These are phyloP conservation scores for Scheffersomyces lignicola DNA, from an alignment of 1,139 yeast genomes.

Conservation along the genomic window DNA sequence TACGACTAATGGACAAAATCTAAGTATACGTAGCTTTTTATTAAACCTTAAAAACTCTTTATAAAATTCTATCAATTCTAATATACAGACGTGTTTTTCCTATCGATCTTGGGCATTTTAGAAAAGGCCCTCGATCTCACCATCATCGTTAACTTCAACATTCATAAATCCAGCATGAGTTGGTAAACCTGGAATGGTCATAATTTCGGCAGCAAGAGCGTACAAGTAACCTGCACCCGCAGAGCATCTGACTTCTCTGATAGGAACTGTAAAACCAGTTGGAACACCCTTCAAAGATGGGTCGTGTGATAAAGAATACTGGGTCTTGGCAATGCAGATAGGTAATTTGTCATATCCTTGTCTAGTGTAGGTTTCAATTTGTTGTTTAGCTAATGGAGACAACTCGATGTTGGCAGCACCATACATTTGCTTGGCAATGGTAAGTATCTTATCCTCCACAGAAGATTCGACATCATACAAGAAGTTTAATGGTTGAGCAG, in stretches of 20 bases:
- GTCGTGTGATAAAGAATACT: slow-evolving; percentile 79
- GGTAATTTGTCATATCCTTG: slow-evolving; percentile 79
- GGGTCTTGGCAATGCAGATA: slow-evolving; percentile 81
- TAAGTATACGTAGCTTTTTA: background rate
- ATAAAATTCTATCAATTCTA: background rate
- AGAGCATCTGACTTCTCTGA: slow-evolving; percentile 76
- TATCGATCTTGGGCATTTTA: slow-evolving; percentile 22
- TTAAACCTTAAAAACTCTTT: slow-evolving; percentile 1
- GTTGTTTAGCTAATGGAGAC: slow-evolving; percentile 64
- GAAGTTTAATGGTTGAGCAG: slow-evolving; percentile 45
- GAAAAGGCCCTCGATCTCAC: slow-evolving; percentile 77
- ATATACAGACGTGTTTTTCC: background rate
- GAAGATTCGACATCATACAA: slow-evolving; percentile 60
- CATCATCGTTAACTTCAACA: slow-evolving; percentile 76
- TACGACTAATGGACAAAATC: slow-evolving; percentile 2
- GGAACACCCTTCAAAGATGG: slow-evolving; percentile 83
- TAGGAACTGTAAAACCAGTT: slow-evolving; percentile 73
- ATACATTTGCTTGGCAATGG: slow-evolving; percentile 74
- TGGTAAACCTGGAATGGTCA: slow-evolving; percentile 82
- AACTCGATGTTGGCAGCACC: slow-evolving; percentile 72
- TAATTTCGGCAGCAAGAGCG: slow-evolving; percentile 80
- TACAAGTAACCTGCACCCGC: slow-evolving; percentile 84
- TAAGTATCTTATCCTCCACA: slow-evolving; percentile 62
- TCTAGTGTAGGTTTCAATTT: slow-evolving; percentile 61
- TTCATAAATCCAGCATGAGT: slow-evolving; percentile 85